A percentile compares a stretch with the other conserved stretches of the same genome.
Evolutionary conservation across 2,329 filamentous ascomycete genomes (phyloP).

Genomic region (Aspergillus neoniger): DNA sequence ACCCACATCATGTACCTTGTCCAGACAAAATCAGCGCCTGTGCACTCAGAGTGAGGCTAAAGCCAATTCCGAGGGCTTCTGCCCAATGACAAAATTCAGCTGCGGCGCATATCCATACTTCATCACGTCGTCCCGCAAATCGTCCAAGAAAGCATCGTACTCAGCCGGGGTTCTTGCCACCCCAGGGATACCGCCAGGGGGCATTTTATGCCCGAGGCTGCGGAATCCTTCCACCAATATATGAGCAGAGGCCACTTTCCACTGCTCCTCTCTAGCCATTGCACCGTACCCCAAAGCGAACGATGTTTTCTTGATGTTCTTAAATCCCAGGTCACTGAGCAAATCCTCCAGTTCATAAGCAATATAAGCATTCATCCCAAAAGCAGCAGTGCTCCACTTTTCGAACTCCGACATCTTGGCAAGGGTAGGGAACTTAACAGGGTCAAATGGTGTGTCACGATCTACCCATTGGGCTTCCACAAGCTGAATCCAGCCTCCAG

Average conservation of each 20-base stretch:
- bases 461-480: slow-evolving; percentile 17
- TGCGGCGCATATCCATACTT: slow-evolving; percentile 15
- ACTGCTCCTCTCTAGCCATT: slow-evolving; percentile 1
- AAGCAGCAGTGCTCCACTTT: slow-evolving; percentile 13
- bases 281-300: slow-evolving; percentile 16
- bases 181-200: slow-evolving; percentile 16
- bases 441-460: not conserved
- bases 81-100: slow-evolving; percentile 8
- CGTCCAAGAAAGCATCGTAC: slow-evolving; percentile 13
- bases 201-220: slow-evolving; percentile 16
- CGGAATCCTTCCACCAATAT: slow-evolving; percentile 13
- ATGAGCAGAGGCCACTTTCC: slow-evolving; percentile 10
- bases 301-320: slow-evolving; percentile 7
- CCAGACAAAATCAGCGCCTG: too few species aligned
- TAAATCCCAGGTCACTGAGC: slow-evolving; percentile 5
- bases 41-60: too few species aligned
- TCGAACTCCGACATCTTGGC: slow-evolving; percentile 11
- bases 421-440: not conserved
- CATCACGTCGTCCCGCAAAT: slow-evolving; percentile 14
- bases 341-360: slow-evolving; percentile 13
- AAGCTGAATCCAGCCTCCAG: slow-evolving; percentile 15
- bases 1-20: too few species aligned
- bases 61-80: slow-evolving; percentile 5
- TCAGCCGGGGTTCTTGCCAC: slow-evolving; percentile 14
- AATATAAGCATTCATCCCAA: slow-evolving; percentile 16